A percentile compares a stretch with the other conserved stretches of the same genome.
Conservation (phyloP, 192 early-diverging fungal genomes). For the Geosiphon pyriformis region DNA sequence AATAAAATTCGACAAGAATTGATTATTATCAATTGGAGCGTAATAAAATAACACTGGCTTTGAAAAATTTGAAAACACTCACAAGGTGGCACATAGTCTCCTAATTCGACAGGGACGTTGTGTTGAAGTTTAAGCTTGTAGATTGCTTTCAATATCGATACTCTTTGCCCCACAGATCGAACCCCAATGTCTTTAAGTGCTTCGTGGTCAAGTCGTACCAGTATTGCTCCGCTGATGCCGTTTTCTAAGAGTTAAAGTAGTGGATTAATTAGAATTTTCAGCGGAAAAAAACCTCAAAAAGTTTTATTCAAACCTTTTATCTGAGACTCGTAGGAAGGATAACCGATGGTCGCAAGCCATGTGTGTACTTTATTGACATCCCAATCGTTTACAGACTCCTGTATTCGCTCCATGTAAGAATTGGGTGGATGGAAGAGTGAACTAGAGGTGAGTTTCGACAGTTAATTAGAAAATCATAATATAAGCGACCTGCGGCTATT, state of each 20-base stretch:
- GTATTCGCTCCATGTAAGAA: conserved; percentile 15
- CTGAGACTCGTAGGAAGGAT: conserved; percentile 47
- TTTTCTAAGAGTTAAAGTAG: conserved; percentile 55
- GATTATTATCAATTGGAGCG: not conserved
- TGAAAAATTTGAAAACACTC: conserved; percentile 21
- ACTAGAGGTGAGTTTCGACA: too few species aligned
- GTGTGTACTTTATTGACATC: conserved; percentile 49
- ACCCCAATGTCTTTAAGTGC: conserved; percentile 86
- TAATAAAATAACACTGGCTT: not conserved
- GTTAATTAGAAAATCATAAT: too few species aligned
- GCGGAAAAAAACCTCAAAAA: not conserved
- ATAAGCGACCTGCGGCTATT: too few species aligned
- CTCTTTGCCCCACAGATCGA: conserved; percentile 76
- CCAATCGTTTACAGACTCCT: conserved; percentile 50
- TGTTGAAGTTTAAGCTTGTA: conserved; percentile 78
- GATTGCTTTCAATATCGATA: conserved; percentile 86
- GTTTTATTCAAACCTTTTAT: conserved; percentile 40
- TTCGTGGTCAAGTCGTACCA: conserved; percentile 85
- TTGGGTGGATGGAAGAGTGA: not conserved
- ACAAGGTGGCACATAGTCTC: conserved; percentile 83
- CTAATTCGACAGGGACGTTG: conserved; percentile 70
- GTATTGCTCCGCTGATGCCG: conserved; percentile 82
- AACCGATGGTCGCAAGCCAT: conserved; percentile 52
- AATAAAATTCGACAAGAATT: conserved; percentile 3
- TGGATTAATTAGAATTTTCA: not conserved